A percentile compares a stretch with the other conserved stretches of the same genome.
These are phyloP conservation scores for Quercus phellos DNA, from an alignment of 331 rosid species.

Conservation along the genomic window DNA sequence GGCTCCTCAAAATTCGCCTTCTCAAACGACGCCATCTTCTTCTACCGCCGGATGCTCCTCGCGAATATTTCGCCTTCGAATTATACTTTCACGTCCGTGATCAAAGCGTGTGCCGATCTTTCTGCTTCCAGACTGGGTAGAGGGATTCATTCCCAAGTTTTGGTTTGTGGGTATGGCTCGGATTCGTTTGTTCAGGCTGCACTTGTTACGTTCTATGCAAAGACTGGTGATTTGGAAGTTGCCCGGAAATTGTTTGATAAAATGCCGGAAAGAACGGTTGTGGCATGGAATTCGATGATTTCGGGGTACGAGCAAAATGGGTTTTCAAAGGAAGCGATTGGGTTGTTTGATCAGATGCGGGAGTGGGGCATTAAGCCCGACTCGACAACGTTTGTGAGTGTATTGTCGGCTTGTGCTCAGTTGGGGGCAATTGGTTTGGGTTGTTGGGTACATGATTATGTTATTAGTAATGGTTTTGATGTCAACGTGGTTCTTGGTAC, in stretches of 20 bases:
- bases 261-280: slow-evolving; percentile 55
- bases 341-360: slow-evolving; percentile 43
- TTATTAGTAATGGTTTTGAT: slow-evolving; percentile 30
- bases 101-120: slow-evolving; percentile 80
- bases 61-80: slow-evolving; percentile 42
- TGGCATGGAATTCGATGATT: slow-evolving; percentile 88
- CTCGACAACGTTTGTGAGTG: slow-evolving; percentile 57
- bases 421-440: slow-evolving; percentile 72
- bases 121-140: slow-evolving; percentile 42
- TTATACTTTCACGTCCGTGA: slow-evolving; percentile 76
- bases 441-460: slow-evolving; percentile 55
- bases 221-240: slow-evolving; percentile 38
- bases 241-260: slow-evolving; percentile 62
- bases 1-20: slow-evolving; percentile 56
- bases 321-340: slow-evolving; percentile 50
- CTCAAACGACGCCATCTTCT: slow-evolving; percentile 48
- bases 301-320: slow-evolving; percentile 81
- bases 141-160: slow-evolving; percentile 52
- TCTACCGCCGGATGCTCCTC: slow-evolving; percentile 59
- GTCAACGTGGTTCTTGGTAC: slow-evolving; percentile 66
- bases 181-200: slow-evolving; percentile 72
- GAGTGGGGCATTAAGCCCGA: slow-evolving; percentile 48
- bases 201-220: slow-evolving; percentile 44
- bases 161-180: slow-evolving; percentile 49
- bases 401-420: slow-evolving; percentile 76